phyloP scores from a whole-genome alignment of 192 early-diverging fungal species.

The Backusella morwellensis region DNA sequence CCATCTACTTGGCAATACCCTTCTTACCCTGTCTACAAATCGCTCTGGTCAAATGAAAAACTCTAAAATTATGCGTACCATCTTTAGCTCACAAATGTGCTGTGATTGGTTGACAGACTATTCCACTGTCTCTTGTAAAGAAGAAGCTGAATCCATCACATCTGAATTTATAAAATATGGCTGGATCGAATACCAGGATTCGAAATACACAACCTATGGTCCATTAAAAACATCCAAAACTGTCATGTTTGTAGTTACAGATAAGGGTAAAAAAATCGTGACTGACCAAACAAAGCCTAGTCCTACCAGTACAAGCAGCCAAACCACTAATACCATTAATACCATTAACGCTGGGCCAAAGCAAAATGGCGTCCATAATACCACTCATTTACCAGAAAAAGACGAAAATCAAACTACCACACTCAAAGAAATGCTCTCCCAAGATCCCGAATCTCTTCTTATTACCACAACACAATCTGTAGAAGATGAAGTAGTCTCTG shows the following conservation, averaged over 20 bases:
- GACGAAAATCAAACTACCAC: constrained; percentile 1
- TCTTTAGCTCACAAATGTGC: constrained; percentile 21
- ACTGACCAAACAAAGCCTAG: not conserved
- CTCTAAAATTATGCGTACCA: constrained; percentile 4
- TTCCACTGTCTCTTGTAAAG: constrained; percentile 42
- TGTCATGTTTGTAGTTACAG: constrained; percentile 10
- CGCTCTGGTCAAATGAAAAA: not conserved
- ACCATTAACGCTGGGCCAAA: not conserved
- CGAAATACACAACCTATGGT: not conserved
- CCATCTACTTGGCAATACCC: constrained; percentile 3
- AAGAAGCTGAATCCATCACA: constrained; percentile 45
- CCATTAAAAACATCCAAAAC: constrained; percentile 9
- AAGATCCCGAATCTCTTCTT: constrained; percentile 10
- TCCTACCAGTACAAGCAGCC: not conserved
- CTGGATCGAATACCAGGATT: constrained; percentile 39
- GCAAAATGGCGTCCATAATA: not conserved
- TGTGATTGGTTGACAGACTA: constrained; percentile 54
- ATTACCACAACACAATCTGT: constrained; percentile 1
- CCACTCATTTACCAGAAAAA: not conserved
- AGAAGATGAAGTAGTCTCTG: not conserved
- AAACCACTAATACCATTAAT: not conserved
- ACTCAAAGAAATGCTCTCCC: constrained; percentile 1
- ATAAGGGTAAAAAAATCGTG: constrained; percentile 11
- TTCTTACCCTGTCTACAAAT: constrained; percentile 1
- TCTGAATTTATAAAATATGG: constrained; percentile 42